Evolutionary conservation across 164 flowering plant species (phyloP).

Genomic region (Brasenia schreberi): DNA sequence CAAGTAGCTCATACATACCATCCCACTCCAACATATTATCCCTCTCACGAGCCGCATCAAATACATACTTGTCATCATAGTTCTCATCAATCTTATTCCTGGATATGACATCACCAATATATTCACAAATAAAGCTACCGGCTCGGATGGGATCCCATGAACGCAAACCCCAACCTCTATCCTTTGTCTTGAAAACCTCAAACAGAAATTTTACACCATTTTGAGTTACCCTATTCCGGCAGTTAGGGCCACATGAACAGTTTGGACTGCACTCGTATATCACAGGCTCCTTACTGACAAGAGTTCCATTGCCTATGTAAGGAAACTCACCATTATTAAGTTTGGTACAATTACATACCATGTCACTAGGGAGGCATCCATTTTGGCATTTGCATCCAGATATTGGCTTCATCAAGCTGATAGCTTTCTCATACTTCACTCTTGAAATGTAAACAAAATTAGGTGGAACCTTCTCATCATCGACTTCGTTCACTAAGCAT

Average conservation of each 20-base stretch:
- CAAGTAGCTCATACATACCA: not conserved
- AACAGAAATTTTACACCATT: constrained; percentile 1
- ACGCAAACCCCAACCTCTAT: constrained; percentile 5
- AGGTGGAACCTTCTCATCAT: constrained; percentile 2
- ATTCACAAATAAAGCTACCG: constrained; percentile 5
- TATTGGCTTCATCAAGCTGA: not conserved
- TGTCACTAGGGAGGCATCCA: not conserved
- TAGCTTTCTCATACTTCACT: constrained; percentile 1
- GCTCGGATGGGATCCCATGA: constrained; percentile 5
- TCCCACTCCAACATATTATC: not conserved
- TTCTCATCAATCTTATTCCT: not conserved
- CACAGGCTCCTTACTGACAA: constrained; percentile 1
- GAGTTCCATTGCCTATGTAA: constrained; percentile 2
- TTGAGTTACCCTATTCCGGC: constrained; percentile 2
- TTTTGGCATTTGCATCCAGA: not conserved
- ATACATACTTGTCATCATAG: not conserved
- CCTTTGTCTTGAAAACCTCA: constrained; percentile 3
- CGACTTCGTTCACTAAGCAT: constrained; percentile 4
- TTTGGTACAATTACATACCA: not conserved
- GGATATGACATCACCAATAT: constrained; percentile 1
- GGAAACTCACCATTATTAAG: not conserved
- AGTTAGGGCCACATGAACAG: not conserved
- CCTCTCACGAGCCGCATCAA: not conserved
- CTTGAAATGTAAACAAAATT: not conserved
- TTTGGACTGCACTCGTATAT: constrained; percentile 3